Conservation (phyloP, 495 filamentous ascomycete genomes). For the Pseudevernia furfuracea region DNA sequence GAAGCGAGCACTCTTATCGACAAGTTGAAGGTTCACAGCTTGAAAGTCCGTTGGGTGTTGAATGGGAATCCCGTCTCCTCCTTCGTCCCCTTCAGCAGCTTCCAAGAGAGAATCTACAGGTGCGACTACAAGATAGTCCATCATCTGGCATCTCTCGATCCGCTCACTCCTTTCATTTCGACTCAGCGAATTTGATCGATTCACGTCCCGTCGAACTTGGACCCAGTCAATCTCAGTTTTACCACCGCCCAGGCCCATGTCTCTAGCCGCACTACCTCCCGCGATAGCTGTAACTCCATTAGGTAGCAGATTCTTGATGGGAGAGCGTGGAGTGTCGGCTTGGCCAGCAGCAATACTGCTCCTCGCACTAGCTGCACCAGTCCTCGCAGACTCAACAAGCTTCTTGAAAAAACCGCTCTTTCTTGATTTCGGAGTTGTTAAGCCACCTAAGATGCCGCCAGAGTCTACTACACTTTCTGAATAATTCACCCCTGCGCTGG, state of each 20-base stretch:
- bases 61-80: conserved; percentile 73
- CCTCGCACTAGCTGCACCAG: conserved; percentile 79
- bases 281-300: conserved; percentile 47
- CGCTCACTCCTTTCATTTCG: conserved; percentile 78
- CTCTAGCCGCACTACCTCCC: conserved; percentile 49
- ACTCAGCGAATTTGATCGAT: conserved; percentile 86
- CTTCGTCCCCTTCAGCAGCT: conserved; percentile 84
- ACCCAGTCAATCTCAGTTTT: conserved; percentile 74
- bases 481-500: conserved; percentile 44
- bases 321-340: conserved; percentile 41
- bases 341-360: conserved; percentile 70
- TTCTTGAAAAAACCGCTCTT: conserved; percentile 96
- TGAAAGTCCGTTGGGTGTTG: conserved; percentile 77
- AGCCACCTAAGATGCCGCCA: conserved; percentile 59
- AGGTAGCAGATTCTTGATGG: conserved; percentile 43
- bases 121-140: conserved; percentile 80
- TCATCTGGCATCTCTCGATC: conserved; percentile 88
- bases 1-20: conserved; percentile 94
- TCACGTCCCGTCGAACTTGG: conserved; percentile 89
- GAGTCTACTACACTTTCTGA: conserved; percentile 40
- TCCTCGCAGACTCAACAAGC: conserved; percentile 90
- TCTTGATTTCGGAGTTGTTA: conserved; percentile 80
- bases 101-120: conserved; percentile 82
- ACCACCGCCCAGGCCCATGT: conserved; percentile 53
- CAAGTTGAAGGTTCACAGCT: conserved; percentile 67